Evolutionary conservation across 1,284 basidiomycete species (phyloP).

Genomic region (Cronartium quercuum): DNA sequence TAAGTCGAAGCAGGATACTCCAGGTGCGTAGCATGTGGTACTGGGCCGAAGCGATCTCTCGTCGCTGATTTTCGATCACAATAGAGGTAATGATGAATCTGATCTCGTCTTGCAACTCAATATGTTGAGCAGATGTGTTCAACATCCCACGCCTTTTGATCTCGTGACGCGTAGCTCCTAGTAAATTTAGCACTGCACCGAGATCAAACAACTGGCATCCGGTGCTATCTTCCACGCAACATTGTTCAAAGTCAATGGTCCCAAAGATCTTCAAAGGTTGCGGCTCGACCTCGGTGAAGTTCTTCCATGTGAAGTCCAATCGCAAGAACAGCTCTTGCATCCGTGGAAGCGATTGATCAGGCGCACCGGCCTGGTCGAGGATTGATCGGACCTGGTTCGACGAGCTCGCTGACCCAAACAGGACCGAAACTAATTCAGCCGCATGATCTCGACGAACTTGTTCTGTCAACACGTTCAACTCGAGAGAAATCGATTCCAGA

Average conservation of each 20-base stretch:
- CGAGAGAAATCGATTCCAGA: slow-evolving; percentile 78
- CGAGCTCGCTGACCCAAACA: slow-evolving; percentile 30
- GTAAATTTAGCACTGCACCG: slow-evolving; percentile 51
- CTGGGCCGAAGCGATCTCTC: slow-evolving; percentile 67
- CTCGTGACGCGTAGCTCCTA: slow-evolving; percentile 59
- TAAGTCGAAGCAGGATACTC: slow-evolving; percentile 72
- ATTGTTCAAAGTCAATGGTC: slow-evolving; percentile 34
- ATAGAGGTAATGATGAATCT: slow-evolving; percentile 72
- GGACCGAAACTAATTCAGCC: slow-evolving; percentile 15
- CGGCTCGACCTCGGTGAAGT: slow-evolving; percentile 19
- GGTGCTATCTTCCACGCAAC: slow-evolving; percentile 18
- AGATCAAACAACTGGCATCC: slow-evolving; percentile 39
- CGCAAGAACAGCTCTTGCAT: slow-evolving; percentile 39
- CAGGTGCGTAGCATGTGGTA: slow-evolving; percentile 70
- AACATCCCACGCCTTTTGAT: slow-evolving; percentile 66
- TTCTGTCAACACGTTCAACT: slow-evolving; percentile 66
- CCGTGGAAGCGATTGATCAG: slow-evolving; percentile 39
- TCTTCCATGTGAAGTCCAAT: slow-evolving; percentile 35
- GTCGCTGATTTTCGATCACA: slow-evolving; percentile 75
- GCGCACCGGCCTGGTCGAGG: slow-evolving; percentile 26
- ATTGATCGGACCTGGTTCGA: slow-evolving; percentile 25
- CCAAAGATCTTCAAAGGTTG: slow-evolving; percentile 30
- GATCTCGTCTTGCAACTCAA: slow-evolving; percentile 65
- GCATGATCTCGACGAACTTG: slow-evolving; percentile 26
- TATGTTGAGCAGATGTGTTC: slow-evolving; percentile 59